A percentile compares a stretch with the other conserved stretches of the same genome.
These are phyloP conservation scores for Dioscorea zingiberensis DNA, from an alignment of 106 monocot genomes.

Conservation along the genomic window DNA sequence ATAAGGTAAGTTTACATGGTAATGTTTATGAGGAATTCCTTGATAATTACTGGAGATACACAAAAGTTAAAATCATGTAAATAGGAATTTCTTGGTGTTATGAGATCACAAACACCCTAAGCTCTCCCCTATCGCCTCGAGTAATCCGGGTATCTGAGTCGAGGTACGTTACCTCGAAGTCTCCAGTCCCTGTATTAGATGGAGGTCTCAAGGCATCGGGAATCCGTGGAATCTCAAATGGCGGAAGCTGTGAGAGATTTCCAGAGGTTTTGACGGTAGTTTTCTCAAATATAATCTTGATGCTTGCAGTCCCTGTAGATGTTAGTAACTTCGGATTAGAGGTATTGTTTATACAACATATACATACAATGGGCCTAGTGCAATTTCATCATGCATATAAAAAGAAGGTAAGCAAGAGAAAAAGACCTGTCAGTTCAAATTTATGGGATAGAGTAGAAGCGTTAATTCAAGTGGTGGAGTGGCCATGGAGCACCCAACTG, in stretches of 20 bases:
- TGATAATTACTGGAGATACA: too few species aligned
- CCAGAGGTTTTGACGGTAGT: conserved; percentile 75
- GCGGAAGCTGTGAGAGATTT: conserved; percentile 76
- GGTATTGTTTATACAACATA: background rate
- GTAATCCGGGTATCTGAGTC: conserved; percentile 69
- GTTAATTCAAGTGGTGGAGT: conserved; percentile 66
- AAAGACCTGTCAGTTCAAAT: conserved; percentile 71
- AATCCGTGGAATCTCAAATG: conserved; percentile 65
- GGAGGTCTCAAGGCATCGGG: conserved; percentile 66
- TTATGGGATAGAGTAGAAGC: conserved; percentile 87
- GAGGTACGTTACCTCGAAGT: conserved; percentile 82
- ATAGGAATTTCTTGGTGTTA: conserved; percentile 7
- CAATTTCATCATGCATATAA: too few species aligned
- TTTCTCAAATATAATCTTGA: conserved; percentile 77
- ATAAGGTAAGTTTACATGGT: too few species aligned
- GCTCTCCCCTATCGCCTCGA: conserved; percentile 86
- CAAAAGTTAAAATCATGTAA: too few species aligned
- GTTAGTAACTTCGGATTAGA: background rate
- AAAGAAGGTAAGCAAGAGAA: background rate
- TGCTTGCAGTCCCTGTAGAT: conserved; percentile 52
- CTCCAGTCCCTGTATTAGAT: conserved; percentile 63
- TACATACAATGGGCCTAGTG: too few species aligned
- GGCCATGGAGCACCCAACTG: conserved; percentile 91
- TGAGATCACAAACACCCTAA: conserved; percentile 86
- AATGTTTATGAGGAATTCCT: too few species aligned